phyloP scores from a whole-genome alignment of 2,329 filamentous ascomycete species.

The Scedosporium apiospermum region DNA sequence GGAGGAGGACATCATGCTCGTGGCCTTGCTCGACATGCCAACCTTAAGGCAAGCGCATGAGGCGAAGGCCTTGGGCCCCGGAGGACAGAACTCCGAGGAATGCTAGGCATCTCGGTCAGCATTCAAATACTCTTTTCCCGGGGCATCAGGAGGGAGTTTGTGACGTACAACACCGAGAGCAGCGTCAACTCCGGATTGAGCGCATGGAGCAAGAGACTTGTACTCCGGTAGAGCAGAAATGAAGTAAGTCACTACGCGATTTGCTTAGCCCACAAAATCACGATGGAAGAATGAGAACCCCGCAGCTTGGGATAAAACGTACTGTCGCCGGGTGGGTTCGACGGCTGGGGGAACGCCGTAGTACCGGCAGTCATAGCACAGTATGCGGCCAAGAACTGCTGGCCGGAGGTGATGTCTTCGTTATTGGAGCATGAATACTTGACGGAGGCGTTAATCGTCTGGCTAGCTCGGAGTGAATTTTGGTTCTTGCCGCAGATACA shows the following conservation, averaged over 20 bases:
- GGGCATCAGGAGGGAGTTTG: neutral
- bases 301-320: conserved; percentile 13
- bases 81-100: conserved; percentile 24
- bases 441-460: conserved; percentile 31
- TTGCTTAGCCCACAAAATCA: neutral
- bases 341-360: conserved; percentile 34
- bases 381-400: conserved; percentile 40
- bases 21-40: conserved; percentile 32
- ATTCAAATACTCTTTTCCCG: neutral
- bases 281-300: conserved; percentile 1
- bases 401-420: conserved; percentile 35
- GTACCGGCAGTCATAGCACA: conserved; percentile 41
- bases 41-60: conserved; percentile 44
- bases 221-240: conserved; percentile 41
- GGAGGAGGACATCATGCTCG: conserved; percentile 31
- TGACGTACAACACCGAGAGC: conserved; percentile 2
- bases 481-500: conserved; percentile 43
- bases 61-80: conserved; percentile 37
- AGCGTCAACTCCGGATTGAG: conserved; percentile 26
- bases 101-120: neutral
- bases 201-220: conserved; percentile 33
- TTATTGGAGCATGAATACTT: conserved; percentile 35
- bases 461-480: conserved; percentile 33
- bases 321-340: conserved; percentile 42
- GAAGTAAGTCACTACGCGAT: conserved; percentile 38